These are phyloP conservation scores for Hemerocallis citrina DNA, from an alignment of 106 monocot species.

Conservation along the genomic window DNA sequence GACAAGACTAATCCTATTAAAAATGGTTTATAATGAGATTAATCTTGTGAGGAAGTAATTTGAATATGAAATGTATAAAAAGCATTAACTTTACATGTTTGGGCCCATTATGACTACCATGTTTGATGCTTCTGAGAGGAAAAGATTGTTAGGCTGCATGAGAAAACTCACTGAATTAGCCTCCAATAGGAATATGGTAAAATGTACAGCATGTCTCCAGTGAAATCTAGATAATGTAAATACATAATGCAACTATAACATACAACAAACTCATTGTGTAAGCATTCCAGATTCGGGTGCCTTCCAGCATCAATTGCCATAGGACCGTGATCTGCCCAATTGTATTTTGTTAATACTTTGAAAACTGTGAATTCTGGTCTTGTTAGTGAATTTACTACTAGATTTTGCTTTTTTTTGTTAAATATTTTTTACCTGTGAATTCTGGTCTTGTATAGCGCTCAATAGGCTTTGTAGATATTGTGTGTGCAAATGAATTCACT, in stretches of 20 bases:
- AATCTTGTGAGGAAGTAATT: background rate
- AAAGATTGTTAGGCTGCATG: constrained; percentile 93
- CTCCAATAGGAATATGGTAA: background rate
- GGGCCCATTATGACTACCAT: constrained; percentile 91
- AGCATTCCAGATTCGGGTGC: constrained; percentile 83
- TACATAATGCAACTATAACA: constrained; percentile 7
- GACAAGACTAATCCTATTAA: background rate
- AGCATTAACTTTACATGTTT: constrained; percentile 63
- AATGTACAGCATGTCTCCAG: background rate
- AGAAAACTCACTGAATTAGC: constrained; percentile 2
- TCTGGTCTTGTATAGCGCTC: constrained; percentile 88
- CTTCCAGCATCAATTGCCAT: constrained; percentile 96
- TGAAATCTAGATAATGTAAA: constrained; percentile 1
- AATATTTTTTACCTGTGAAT: constrained; percentile 56
- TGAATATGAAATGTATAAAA: background rate
- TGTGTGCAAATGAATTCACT: constrained; percentile 97
- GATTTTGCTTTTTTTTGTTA: background rate
- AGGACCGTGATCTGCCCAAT: constrained; percentile 66
- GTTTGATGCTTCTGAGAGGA: constrained; percentile 97
- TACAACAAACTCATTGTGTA: constrained; percentile 84
- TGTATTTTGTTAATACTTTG: constrained; percentile 6
- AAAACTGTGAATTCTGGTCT: background rate
- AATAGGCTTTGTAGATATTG: constrained; percentile 81
- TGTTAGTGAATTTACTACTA: too few species aligned
- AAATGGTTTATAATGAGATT: background rate